Base-by-base conservation (phyloP, 1,284 basidiomycete genomes). In the Leccinum brunneo-olivaceum region DNA sequence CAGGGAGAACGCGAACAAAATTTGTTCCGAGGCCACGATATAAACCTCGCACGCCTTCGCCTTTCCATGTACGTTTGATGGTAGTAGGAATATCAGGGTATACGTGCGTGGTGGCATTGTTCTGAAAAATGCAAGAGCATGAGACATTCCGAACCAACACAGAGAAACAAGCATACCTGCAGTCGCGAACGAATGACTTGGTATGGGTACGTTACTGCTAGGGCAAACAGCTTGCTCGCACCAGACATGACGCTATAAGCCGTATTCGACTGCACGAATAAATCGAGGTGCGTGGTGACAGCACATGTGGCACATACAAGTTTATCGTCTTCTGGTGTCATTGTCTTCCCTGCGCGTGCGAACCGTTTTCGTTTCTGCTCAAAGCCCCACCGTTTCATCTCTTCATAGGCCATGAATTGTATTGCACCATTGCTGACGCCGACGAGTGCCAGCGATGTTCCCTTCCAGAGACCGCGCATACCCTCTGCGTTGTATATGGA, bases 21-120 rank as follows among this genome's bases (percentile, higher is more conserved):
- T 98, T 98, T n/a, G 92, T 93, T 5, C 83, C 92, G 14, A 98
- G 72, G 0, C 95, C 95, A 49, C 94, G 90, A 68, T 98, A 99
- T 64, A 98, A 98, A 0, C 90, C 95, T 41, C 73, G 68, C 7
- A 84, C 24, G 7, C 94, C 90, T 62, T 97, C 94, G 48, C 84
- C 72, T 24, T 68, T 63, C 75, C 83, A 98, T 2, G 92, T 96
- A 29, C 81, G 77, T 38, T 71, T 69, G 54, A 97, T 82, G 43
- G 88, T 90, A 21, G 77, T 70, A 5, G 82, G 81, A 45, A 98
- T 94, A 48, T 81, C 81, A 21, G 84, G 90, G 69, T 91, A 94
- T 51, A 83, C 53, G 40, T 78, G 68, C 45, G 70, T 52, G 50
- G 75, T 74, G 42, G 79, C 70, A 58, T 82, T 74, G 55, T 83